Evolutionary conservation across 2,329 filamentous ascomycete species (phyloP).

Genomic region (Colletotrichum sp.): DNA sequence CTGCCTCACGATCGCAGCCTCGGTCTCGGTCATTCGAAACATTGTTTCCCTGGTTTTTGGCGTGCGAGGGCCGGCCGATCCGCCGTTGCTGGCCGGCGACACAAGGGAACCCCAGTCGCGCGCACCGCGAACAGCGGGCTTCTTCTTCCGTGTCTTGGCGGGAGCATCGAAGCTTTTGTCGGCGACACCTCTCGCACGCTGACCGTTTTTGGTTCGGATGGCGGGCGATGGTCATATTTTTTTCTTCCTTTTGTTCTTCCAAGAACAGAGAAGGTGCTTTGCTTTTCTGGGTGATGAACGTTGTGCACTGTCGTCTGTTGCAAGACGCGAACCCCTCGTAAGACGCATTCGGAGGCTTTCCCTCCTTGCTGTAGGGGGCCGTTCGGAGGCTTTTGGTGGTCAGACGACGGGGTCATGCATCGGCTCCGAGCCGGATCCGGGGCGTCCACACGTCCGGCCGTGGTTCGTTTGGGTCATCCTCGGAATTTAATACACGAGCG

Average conservation of each 20-base stretch:
- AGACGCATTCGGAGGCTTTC: background rate
- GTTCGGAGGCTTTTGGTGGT: background rate
- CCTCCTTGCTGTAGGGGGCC: background rate
- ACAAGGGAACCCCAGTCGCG: constrained; percentile 31
- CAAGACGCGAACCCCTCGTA: background rate
- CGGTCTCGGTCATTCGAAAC: background rate
- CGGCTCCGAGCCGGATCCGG: background rate
- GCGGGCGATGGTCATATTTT: background rate
- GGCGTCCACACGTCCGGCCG: background rate
- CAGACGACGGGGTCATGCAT: background rate
- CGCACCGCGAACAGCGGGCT: constrained; percentile 31
- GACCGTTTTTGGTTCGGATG: constrained; percentile 37
- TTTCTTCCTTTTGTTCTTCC: background rate
- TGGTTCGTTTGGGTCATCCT: background rate
- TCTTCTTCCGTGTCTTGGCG: constrained; percentile 24
- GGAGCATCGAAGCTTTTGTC: constrained; percentile 36
- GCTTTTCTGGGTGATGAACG: background rate
- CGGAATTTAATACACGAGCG: background rate
- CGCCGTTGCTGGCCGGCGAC: constrained; percentile 33
- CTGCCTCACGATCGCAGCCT: background rate
- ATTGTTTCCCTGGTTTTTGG: background rate
- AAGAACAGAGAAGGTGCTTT: background rate
- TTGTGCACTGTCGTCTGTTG: background rate
- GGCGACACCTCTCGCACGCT: constrained; percentile 36
- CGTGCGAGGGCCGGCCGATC: constrained; percentile 32